Evolutionary conservation across 768 basidiomycete genomes (phyloP).

Genomic region (Steccherinum ochraceum): DNA sequence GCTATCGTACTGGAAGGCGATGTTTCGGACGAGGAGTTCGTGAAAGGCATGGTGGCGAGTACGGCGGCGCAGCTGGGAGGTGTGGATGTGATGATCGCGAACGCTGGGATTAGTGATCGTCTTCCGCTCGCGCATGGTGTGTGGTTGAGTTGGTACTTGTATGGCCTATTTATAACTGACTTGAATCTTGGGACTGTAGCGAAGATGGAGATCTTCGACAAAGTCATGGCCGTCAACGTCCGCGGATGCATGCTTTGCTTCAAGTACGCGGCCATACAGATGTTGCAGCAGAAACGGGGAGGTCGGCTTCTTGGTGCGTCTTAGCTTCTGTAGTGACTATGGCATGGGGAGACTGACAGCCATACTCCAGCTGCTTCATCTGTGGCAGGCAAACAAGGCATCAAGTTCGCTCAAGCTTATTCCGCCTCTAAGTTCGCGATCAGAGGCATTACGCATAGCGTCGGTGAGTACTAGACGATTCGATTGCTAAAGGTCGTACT

Average conservation of each 20-base stretch:
- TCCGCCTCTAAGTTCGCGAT: constrained; percentile 23
- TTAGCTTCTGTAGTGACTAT: too few relatives aligned
- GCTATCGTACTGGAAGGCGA: constrained; percentile 29
- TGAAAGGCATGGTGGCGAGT: constrained; percentile 10
- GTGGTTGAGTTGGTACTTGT: too few relatives aligned
- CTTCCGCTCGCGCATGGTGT: constrained; percentile 9
- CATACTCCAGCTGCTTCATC: too few relatives aligned
- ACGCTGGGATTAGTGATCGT: constrained; percentile 16
- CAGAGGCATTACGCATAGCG: constrained; percentile 21
- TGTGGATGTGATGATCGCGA: constrained; percentile 36
- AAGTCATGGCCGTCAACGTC: constrained; percentile 30
- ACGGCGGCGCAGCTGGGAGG: constrained; percentile 29
- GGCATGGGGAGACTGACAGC: too few relatives aligned
- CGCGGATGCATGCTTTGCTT: constrained; percentile 35
- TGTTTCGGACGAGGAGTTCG: constrained; percentile 23
- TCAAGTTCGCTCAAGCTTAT: constrained; percentile 12
- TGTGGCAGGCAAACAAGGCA: too few relatives aligned
- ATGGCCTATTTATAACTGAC: not conserved
- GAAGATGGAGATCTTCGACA: constrained; percentile 29
- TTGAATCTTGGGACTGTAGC: constrained; percentile 19
- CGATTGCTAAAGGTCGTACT: too few relatives aligned
- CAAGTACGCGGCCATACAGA: constrained; percentile 33
- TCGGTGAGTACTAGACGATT: constrained; percentile 12
- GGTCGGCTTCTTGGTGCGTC: constrained; percentile 36
- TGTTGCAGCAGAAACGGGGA: constrained; percentile 34